Conservation (phyloP, 495 filamentous ascomycete genomes). For the Hapsidospora chrysogenum region DNA sequence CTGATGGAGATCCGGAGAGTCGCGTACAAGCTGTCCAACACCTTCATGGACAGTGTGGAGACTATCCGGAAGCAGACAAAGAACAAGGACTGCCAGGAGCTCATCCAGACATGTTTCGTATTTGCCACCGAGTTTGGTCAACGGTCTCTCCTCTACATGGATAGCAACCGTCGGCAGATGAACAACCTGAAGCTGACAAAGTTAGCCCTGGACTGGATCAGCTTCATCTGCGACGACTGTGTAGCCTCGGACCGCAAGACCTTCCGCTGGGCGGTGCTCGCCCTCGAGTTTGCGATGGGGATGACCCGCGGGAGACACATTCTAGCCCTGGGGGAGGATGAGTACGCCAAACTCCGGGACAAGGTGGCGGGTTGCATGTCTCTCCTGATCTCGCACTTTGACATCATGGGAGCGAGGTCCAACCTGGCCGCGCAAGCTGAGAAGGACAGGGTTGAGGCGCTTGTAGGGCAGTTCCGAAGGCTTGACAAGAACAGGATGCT, state of each 20-base stretch:
- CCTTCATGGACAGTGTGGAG: conserved; percentile 97
- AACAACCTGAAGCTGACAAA: conserved; percentile 91
- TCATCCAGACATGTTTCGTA: conserved; percentile 97
- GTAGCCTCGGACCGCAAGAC: conserved; percentile 87
- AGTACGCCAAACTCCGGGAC: conserved; percentile 62
- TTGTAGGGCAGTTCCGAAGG: conserved; percentile 55
- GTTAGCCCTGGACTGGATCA: conserved; percentile 89
- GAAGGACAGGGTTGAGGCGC: conserved; percentile 47
- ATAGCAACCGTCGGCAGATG: conserved; percentile 82
- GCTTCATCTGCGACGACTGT: conserved; percentile 95
- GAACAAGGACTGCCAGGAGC: conserved; percentile 77
- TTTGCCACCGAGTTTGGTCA: conserved; percentile 97
- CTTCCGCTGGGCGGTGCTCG: conserved; percentile 91
- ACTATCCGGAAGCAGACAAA: conserved; percentile 73
- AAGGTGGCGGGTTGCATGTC: conserved; percentile 98
- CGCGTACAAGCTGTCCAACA: conserved; percentile 91
- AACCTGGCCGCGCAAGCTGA: conserved; percentile 86
- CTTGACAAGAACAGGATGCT: conserved; percentile 61
- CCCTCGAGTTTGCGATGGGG: conserved; percentile 90
- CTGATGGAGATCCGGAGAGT: conserved; percentile 92
- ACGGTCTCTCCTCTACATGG: conserved; percentile 81
- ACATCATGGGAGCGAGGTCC: conserved; percentile 94
- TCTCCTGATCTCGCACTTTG: conserved; percentile 91
- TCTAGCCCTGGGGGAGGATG: conserved; percentile 65
- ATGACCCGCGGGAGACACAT: conserved; percentile 91